phyloP scores from a whole-genome alignment of 2,329 filamentous ascomycete genomes.

The Cyclaneusma minus region DNA sequence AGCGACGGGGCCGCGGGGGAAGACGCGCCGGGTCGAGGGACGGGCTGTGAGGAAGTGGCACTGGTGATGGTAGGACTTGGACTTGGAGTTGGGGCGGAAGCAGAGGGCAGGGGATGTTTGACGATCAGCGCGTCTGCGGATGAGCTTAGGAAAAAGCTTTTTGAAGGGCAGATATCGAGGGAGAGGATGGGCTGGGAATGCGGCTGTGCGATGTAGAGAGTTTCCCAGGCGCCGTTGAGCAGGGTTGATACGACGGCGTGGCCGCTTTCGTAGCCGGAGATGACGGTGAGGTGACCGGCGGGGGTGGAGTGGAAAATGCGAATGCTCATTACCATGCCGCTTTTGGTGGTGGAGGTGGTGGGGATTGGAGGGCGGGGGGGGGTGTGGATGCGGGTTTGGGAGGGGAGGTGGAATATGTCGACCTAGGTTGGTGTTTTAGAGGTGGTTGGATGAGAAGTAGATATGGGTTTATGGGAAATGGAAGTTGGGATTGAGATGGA shows the following conservation, averaged over 20 bases:
- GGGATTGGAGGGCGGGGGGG: too few species aligned
- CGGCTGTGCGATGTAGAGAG: constrained; percentile 46
- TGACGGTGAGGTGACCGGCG: constrained; percentile 37
- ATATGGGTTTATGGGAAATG: constrained; percentile 1
- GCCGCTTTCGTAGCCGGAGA: constrained; percentile 78
- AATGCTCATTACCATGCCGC: constrained; percentile 84
- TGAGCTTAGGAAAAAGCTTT: constrained; percentile 58
- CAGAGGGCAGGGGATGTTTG: constrained; percentile 50
- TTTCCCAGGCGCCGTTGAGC: constrained; percentile 33
- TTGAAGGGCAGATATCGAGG: constrained; percentile 34
- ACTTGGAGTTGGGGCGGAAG: constrained; percentile 1
- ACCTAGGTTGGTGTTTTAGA: constrained; percentile 28
- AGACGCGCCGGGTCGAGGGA: background rate
- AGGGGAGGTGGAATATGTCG: constrained; percentile 73
- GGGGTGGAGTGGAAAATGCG: constrained; percentile 34
- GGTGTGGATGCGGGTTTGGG: constrained; percentile 50
- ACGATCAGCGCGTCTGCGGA: constrained; percentile 67
- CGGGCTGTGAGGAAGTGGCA: background rate
- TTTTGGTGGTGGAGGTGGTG: constrained; percentile 25
- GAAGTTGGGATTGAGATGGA: constrained; percentile 3
- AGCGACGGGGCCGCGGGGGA: background rate
- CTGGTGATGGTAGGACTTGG: background rate
- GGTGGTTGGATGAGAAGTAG: background rate
- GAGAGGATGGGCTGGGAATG: constrained; percentile 77
- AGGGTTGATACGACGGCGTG: constrained; percentile 43